Conservation (phyloP, 345 rosid genomes). For the Pistacia integerrima region DNA sequence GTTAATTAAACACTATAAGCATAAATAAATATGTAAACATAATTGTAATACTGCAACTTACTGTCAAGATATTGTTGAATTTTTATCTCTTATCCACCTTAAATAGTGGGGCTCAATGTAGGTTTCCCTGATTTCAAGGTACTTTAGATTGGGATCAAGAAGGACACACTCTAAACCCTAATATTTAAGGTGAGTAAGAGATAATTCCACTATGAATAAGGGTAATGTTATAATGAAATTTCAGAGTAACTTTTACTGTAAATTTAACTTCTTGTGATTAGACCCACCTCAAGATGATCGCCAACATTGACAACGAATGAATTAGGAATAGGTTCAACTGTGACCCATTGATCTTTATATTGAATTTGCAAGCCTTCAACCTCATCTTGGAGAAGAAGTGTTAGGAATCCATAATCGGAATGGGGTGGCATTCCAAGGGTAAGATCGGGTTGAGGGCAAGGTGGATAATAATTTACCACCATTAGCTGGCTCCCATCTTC, state of each 20-base stretch:
- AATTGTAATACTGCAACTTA: too few species aligned
- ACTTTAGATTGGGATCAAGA: too few species aligned
- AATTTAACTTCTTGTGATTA: not conserved
- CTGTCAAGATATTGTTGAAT: too few species aligned
- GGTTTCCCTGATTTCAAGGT: too few species aligned
- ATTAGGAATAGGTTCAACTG: constrained; percentile 68
- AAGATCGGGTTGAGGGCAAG: constrained; percentile 84
- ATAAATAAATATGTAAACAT: not conserved
- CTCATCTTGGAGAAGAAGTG: constrained; percentile 84
- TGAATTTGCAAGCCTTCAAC: constrained; percentile 76
- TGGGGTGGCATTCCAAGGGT: constrained; percentile 95
- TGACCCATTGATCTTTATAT: constrained; percentile 60
- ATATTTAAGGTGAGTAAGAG: too few species aligned
- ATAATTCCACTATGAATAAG: too few species aligned
- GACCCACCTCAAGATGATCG: constrained; percentile 83
- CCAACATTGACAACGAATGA: constrained; percentile 84
- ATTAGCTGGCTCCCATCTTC: constrained; percentile 75
- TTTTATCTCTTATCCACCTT: too few species aligned
- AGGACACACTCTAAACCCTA: too few species aligned
- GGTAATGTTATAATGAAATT: too few species aligned
- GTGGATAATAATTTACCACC: constrained; percentile 77
- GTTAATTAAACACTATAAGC: not conserved
- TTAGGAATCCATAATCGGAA: constrained; percentile 88
- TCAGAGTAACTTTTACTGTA: too few species aligned
- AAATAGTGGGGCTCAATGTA: too few species aligned